Percentiles rank a stretch among this genome's conserved stretches.
phyloP scores from a whole-genome alignment of 306 rosid genomes.

The Elaeagnus macrophylla region DNA sequence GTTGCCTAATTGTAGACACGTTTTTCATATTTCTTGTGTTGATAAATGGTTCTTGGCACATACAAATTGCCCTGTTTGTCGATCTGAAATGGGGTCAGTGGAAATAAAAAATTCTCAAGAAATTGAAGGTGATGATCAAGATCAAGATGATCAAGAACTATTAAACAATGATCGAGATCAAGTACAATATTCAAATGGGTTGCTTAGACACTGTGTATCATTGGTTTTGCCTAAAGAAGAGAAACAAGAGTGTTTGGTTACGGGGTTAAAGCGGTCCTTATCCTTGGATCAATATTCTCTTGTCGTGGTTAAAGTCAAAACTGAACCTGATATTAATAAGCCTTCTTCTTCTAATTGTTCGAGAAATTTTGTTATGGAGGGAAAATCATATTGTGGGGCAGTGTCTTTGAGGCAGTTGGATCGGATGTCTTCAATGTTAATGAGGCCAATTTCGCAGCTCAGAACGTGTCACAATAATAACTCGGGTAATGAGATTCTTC shows the following conservation, averaged over 20 bases:
- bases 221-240: constrained; percentile 2
- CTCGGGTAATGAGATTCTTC: constrained; percentile 4
- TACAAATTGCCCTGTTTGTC: constrained; percentile 39
- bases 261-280: constrained; percentile 35
- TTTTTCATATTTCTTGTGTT: constrained; percentile 39
- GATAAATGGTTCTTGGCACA: constrained; percentile 39
- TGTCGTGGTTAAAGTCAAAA: constrained; percentile 17
- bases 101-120: not conserved
- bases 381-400: constrained; percentile 10
- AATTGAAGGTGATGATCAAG: not conserved
- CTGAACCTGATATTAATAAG: constrained; percentile 2
- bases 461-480: constrained; percentile 10
- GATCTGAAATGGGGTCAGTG: constrained; percentile 15
- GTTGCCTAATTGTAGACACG: constrained; percentile 40
- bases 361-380: constrained; percentile 1
- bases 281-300: constrained; percentile 25
- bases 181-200: not conserved
- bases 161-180: not conserved
- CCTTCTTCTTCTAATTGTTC: constrained; percentile 5
- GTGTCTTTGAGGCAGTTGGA: constrained; percentile 24
- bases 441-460: constrained; percentile 30
- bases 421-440: constrained; percentile 23
- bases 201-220: constrained; percentile 22
- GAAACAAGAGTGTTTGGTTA: constrained; percentile 1
- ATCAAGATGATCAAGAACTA: not conserved